phyloP scores from a whole-genome alignment of 176 grass and related monocot species.

The Chloris gayana region DNA sequence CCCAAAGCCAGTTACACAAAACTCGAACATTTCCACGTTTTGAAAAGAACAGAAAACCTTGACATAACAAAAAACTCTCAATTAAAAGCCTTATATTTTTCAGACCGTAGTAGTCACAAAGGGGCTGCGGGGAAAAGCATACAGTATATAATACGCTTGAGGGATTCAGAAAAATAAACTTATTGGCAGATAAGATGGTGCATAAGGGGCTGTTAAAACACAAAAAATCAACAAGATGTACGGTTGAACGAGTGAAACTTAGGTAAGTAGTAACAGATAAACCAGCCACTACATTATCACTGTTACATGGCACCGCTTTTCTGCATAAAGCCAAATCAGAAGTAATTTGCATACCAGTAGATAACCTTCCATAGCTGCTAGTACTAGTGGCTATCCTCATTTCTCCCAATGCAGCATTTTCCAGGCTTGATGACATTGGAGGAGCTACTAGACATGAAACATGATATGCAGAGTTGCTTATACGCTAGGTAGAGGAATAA shows the following conservation, averaged over 20 bases:
- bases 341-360: neutral
- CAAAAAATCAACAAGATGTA: too few species aligned
- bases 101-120: neutral
- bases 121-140: neutral
- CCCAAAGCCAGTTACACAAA: neutral
- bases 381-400: neutral
- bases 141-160: neutral
- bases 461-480: slow-evolving; percentile 3
- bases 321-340: neutral
- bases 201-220: neutral
- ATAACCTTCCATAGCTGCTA: neutral
- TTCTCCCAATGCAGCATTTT: neutral
- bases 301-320: neutral
- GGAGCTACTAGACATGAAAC: neutral
- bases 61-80: neutral
- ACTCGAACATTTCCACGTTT: neutral
- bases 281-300: neutral
- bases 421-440: neutral
- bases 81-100: neutral
- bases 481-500: neutral
- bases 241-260: too few species aligned
- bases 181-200: neutral
- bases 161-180: neutral
- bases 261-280: neutral
- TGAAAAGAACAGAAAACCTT: neutral